These are phyloP conservation scores for Aspergillus asperescens DNA, from an alignment of 495 filamentous ascomycete genomes.

Conservation along the genomic window DNA sequence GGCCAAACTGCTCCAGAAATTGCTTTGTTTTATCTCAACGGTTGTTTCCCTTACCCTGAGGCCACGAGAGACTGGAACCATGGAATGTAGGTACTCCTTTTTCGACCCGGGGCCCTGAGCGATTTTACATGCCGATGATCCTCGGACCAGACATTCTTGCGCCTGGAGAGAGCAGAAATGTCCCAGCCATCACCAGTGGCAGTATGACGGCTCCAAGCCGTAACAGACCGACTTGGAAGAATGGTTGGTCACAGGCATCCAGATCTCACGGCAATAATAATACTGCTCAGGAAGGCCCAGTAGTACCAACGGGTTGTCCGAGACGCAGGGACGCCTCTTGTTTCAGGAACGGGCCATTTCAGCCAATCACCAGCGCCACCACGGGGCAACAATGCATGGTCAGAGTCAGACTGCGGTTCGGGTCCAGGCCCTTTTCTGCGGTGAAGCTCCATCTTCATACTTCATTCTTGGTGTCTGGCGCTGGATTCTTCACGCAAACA, in stretches of 20 bases:
- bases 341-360: constrained; percentile 4
- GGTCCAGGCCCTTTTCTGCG: too few species aligned
- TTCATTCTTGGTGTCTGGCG: too few species aligned
- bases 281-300: too few species aligned
- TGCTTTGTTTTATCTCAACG: background rate
- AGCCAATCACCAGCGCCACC: constrained; percentile 2
- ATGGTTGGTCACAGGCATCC: background rate
- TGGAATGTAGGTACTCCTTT: constrained; percentile 9
- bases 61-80: background rate
- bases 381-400: background rate
- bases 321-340: constrained; percentile 3
- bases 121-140: constrained; percentile 9
- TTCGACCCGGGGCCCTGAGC: background rate
- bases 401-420: too few species aligned
- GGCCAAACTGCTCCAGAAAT: background rate
- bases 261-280: background rate
- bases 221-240: too few species aligned
- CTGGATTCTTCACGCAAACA: too few species aligned
- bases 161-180: background rate
- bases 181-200: background rate
- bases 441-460: too few species aligned
- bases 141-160: background rate
- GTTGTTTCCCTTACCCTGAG: background rate
- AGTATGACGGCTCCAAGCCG: too few species aligned
- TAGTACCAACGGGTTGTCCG: background rate